phyloP scores from a whole-genome alignment of 306 rosid species.

The Albizia julibrissin region DNA sequence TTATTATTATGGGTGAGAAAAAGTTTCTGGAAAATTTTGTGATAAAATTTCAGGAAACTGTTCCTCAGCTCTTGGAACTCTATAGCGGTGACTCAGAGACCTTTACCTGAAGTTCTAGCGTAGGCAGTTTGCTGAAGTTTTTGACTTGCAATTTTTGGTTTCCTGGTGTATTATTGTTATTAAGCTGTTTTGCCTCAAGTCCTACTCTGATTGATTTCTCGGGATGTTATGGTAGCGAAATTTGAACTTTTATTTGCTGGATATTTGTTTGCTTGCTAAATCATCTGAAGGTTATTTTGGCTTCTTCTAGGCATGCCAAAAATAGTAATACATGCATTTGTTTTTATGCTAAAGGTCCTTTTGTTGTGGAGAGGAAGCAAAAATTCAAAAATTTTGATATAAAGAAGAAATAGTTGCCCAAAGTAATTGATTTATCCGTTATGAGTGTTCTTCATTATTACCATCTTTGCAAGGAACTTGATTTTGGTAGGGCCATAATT shows the following conservation, averaged over 20 bases:
- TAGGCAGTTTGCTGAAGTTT: not conserved
- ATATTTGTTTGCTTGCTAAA: not conserved
- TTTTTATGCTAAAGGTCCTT: not conserved
- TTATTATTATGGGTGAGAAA: not conserved
- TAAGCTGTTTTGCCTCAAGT: not conserved
- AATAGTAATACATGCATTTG: not conserved
- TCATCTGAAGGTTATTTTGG: not conserved
- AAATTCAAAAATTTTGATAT: not conserved
- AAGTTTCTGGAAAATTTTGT: not conserved
- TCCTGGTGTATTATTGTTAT: not conserved
- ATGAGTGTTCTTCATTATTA: not conserved
- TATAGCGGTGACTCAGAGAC: no score
- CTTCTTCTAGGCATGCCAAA: not conserved
- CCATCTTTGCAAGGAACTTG: not conserved
- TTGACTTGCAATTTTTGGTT: not conserved
- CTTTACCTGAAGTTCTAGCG: not conserved
- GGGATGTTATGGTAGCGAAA: not conserved
- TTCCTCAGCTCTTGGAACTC: not conserved
- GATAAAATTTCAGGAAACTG: not conserved
- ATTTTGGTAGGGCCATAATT: no score
- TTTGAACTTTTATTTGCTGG: not conserved
- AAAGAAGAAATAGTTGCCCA: no score
- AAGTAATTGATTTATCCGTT: no score
- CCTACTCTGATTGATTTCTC: not conserved
- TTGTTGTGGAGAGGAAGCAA: not conserved